Evolutionary conservation across 768 basidiomycete species (phyloP), one percentile per base, ranked within the genome.

Genomic region (Leccinum imitatum): DNA sequence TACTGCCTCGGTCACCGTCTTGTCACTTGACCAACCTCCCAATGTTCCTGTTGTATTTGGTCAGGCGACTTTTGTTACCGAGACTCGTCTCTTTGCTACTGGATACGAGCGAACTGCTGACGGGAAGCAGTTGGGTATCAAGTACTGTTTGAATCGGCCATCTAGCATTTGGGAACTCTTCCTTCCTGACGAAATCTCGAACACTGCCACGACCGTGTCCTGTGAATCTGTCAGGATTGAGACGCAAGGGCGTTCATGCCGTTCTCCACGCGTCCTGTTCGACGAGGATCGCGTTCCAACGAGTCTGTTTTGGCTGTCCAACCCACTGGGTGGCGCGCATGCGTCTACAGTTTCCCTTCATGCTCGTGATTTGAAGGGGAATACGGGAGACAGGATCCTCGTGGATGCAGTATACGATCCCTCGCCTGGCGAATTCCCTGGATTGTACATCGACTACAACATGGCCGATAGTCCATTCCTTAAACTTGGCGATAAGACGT

Each of bases 31-130:
- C 3, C 64, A 65, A 13, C 50, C 63, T 6, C 46, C 59, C 17
- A 11, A 23, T 1, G 31, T 39, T 3, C 61, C 75, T 3, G 68
- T 81, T 14, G 67, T 80, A 11, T 82, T 87, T 51, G 86, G 84
- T 15, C 87, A 89, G 63, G 80, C 82, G 0, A 69, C 78, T 1
- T 89, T 89, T 66, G 75, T 73, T 6, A 73, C 78, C 0, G 70
- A 74, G 19, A 69, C 74, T 13, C 70, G 73, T 31, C 63, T 90
- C 6, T 83, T 81, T 56, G 84, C 84, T 0, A 86, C 85, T 0
- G 88, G 87, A 0, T 88, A 86, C 66, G 84, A 87, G 50, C 76
- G 79, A 48, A 81, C 83, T 2, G 67, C 69, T 1, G 87, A 90
- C 55, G 84, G 81, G 4, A 81, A 84, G 44, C 63, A 83, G 17